A percentile compares a stretch with the other conserved stretches of the same genome.
Conservation (phyloP, 2,329 filamentous ascomycete genomes). For the Venturia nashicola region DNA sequence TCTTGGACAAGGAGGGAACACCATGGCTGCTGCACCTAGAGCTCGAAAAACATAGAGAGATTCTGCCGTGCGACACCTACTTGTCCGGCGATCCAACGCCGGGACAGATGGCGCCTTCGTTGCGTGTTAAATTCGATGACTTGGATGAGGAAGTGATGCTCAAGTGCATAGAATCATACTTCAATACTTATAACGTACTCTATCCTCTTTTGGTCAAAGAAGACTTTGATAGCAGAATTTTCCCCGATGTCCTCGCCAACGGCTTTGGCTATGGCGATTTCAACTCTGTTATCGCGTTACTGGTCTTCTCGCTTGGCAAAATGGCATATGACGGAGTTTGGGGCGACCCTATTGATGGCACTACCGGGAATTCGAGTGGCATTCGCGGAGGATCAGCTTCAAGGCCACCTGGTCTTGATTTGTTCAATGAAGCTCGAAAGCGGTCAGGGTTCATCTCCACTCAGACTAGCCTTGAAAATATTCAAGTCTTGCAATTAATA, state of each 20-base stretch:
- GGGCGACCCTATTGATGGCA: constrained; percentile 28
- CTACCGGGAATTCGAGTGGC: constrained; percentile 37
- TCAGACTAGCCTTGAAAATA: constrained; percentile 44
- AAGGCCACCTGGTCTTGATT: constrained; percentile 42
- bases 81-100: constrained; percentile 6
- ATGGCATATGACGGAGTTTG: constrained; percentile 40
- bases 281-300: constrained; percentile 40
- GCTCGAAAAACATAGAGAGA: constrained; percentile 18
- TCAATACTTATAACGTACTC: constrained; percentile 47
- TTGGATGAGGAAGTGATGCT: constrained; percentile 40
- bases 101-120: background rate
- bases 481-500: constrained; percentile 45
- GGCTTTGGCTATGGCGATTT: constrained; percentile 39
- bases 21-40: constrained; percentile 27
- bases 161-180: constrained; percentile 41
- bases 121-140: constrained; percentile 18
- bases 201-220: constrained; percentile 48
- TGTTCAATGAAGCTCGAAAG: constrained; percentile 51
- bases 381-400: constrained; percentile 38
- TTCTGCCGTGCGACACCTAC: constrained; percentile 18
- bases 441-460: constrained; percentile 46
- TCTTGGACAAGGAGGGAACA: constrained; percentile 25
- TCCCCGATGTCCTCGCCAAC: constrained; percentile 33
- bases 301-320: constrained; percentile 48
- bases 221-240: constrained; percentile 31